phyloP scores from a whole-genome alignment of 2,329 filamentous ascomycete genomes.

The Coniella vitis region DNA sequence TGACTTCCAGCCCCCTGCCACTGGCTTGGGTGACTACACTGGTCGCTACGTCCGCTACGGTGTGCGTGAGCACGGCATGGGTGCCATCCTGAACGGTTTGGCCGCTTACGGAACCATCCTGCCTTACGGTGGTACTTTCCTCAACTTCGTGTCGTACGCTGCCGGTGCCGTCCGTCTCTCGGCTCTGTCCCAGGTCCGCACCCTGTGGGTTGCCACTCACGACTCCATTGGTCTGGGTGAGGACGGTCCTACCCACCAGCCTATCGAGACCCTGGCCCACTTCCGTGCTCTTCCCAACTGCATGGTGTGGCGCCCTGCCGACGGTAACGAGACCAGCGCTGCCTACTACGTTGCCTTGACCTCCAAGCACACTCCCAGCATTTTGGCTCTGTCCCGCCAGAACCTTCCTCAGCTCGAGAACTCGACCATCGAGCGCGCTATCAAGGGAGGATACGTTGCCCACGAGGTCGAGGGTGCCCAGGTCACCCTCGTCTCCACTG shows the following conservation, averaged over 20 bases:
- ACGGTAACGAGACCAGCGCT: slow-evolving; percentile 96
- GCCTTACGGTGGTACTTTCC: slow-evolving; percentile 91
- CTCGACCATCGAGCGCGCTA: slow-evolving; percentile 79
- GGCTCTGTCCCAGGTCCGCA: slow-evolving; percentile 80
- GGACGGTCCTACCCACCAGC: slow-evolving; percentile 97
- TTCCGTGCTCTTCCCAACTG: slow-evolving; percentile 98
- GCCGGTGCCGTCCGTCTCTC: slow-evolving; percentile 93
- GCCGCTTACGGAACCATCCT: slow-evolving; percentile 92
- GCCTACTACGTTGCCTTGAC: slow-evolving; percentile 95
- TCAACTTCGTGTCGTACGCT: slow-evolving; percentile 98
- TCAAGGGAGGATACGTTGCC: slow-evolving; percentile 92
- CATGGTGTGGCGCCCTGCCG: slow-evolving; percentile 98
- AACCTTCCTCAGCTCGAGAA: slow-evolving; percentile 97
- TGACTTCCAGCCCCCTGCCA: slow-evolving; percentile 90
- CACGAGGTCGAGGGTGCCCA: slow-evolving; percentile 78
- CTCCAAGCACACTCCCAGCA: slow-evolving; percentile 81
- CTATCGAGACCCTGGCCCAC: slow-evolving; percentile 95
- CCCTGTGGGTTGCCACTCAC: slow-evolving; percentile 95
- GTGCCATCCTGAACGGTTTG: slow-evolving; percentile 89
- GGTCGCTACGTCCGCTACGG: slow-evolving; percentile 92
- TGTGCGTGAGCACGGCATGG: slow-evolving; percentile 90
- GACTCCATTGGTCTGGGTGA: slow-evolving; percentile 99
- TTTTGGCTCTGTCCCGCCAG: slow-evolving; percentile 92
- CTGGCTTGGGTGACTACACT: slow-evolving; percentile 78
- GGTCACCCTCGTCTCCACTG: slow-evolving; percentile 87